Percentiles rank a stretch among this genome's conserved stretches.
Evolutionary conservation across 805 yeast genomes (phyloP).

Genomic region (Monosporozyma siamensis): DNA sequence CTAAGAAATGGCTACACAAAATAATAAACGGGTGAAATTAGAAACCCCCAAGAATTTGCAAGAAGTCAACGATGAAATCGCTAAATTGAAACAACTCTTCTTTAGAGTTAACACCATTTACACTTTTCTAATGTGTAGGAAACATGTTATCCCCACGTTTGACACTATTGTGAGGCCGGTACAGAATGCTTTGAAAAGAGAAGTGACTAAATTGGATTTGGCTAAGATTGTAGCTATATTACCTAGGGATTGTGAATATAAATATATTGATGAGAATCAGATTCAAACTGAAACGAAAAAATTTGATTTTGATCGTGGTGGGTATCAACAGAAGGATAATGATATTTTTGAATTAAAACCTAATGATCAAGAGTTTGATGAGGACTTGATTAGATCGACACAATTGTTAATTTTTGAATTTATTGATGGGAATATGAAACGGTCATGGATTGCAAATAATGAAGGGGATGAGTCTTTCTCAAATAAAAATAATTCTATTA

Average conservation of each 20-base stretch:
- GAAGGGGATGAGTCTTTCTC: slow-evolving; percentile 9
- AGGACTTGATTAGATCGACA: slow-evolving; percentile 29
- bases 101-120: slow-evolving; percentile 49
- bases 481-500: slow-evolving; percentile 34
- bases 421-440: slow-evolving; percentile 51
- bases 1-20: background rate
- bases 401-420: slow-evolving; percentile 70
- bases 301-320: slow-evolving; percentile 34
- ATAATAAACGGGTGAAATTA: background rate
- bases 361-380: slow-evolving; percentile 28
- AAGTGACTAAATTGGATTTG: slow-evolving; percentile 43
- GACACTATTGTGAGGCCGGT: slow-evolving; percentile 44
- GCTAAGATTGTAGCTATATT: slow-evolving; percentile 53
- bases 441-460: slow-evolving; percentile 38
- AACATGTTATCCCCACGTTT: slow-evolving; percentile 50
- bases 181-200: slow-evolving; percentile 39
- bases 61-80: background rate
- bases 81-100: slow-evolving; percentile 35
- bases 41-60: background rate
- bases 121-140: slow-evolving; percentile 53
- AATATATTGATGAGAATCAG: slow-evolving; percentile 74
- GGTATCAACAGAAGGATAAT: slow-evolving; percentile 47
- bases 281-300: slow-evolving; percentile 33
- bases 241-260: slow-evolving; percentile 62
- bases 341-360: slow-evolving; percentile 44